Conservation (phyloP, 768 basidiomycete genomes). For the Pulveroboletus ravenelii region DNA sequence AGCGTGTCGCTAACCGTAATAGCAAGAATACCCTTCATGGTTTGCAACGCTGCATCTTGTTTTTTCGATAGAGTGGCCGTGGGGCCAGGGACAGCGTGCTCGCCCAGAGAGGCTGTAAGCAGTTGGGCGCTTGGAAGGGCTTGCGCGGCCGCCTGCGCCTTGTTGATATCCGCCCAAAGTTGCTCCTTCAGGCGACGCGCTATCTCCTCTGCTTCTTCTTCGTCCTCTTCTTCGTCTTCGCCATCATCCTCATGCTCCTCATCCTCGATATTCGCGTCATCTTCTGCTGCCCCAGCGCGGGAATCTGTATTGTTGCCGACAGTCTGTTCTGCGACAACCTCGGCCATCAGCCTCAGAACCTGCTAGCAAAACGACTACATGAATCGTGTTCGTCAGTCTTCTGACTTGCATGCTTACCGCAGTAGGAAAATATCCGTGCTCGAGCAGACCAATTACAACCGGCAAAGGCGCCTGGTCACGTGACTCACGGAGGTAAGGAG, state of each 20-base stretch:
- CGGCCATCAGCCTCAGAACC: slow-evolving; percentile 12
- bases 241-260: slow-evolving; percentile 46
- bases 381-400: slow-evolving; percentile 3
- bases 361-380: slow-evolving; percentile 5
- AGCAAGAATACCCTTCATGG: slow-evolving; percentile 59
- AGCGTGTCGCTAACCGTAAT: slow-evolving; percentile 53
- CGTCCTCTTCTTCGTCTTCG: slow-evolving; percentile 51
- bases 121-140: slow-evolving; percentile 19
- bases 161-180: slow-evolving; percentile 71
- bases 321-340: slow-evolving; percentile 5
- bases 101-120: neutral
- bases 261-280: slow-evolving; percentile 38
- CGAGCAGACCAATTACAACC: neutral
- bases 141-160: slow-evolving; percentile 51
- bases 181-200: slow-evolving; percentile 71
- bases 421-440: neutral
- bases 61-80: slow-evolving; percentile 33
- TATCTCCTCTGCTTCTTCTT: slow-evolving; percentile 68
- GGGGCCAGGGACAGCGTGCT: slow-evolving; percentile 9
- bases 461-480: slow-evolving; percentile 10
- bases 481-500: neutral
- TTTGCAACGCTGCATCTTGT: slow-evolving; percentile 56
- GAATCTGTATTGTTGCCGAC: neutral
- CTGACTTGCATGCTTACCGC: slow-evolving; percentile 11
- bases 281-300: neutral